Percentiles rank a stretch among this genome's conserved stretches.
These are phyloP conservation scores for Trichoderma arundinaceum DNA, from an alignment of 2,329 filamentous ascomycete species.

Conservation along the genomic window DNA sequence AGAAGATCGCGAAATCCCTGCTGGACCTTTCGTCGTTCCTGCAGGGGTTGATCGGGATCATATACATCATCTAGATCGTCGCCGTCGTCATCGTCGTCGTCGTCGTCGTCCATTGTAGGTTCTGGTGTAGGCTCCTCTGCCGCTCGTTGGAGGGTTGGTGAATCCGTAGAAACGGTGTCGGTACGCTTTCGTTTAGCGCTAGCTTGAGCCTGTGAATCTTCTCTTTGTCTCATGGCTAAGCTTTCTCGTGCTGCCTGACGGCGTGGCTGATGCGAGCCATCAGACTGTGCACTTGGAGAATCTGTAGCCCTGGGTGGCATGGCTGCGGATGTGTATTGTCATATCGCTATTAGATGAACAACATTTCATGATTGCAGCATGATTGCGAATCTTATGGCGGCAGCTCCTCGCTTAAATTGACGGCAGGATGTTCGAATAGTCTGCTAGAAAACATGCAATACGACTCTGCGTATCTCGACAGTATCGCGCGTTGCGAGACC, in stretches of 20 bases:
- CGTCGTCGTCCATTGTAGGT: slow-evolving; percentile 30
- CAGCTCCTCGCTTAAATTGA: neutral
- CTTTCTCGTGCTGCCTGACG: slow-evolving; percentile 34
- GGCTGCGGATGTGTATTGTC: slow-evolving; percentile 36
- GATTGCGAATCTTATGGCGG: neutral
- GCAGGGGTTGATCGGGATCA: slow-evolving; percentile 81
- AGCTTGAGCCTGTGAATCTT: slow-evolving; percentile 33
- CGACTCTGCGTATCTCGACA: neutral
- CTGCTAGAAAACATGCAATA: neutral
- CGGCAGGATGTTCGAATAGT: neutral
- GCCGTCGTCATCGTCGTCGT: neutral
- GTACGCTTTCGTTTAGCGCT: slow-evolving; percentile 44
- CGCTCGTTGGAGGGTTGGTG: slow-evolving; percentile 33
- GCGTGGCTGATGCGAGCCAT: slow-evolving; percentile 36
- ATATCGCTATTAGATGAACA: slow-evolving; percentile 33
- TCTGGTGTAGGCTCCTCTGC: slow-evolving; percentile 33
- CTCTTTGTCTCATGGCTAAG: slow-evolving; percentile 39
- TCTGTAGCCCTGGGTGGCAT: slow-evolving; percentile 31
- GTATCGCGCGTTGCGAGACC: too few relatives aligned
- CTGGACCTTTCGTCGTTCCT: slow-evolving; percentile 74
- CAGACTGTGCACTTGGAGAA: slow-evolving; percentile 34
- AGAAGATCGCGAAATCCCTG: slow-evolving; percentile 71
- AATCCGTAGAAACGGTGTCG: slow-evolving; percentile 37
- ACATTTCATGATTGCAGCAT: slow-evolving; percentile 13
- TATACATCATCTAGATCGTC: slow-evolving; percentile 56